Evolutionary conservation across 176 grass and related monocot genomes (phyloP).

Genomic region (maize (Zea mays)): DNA sequence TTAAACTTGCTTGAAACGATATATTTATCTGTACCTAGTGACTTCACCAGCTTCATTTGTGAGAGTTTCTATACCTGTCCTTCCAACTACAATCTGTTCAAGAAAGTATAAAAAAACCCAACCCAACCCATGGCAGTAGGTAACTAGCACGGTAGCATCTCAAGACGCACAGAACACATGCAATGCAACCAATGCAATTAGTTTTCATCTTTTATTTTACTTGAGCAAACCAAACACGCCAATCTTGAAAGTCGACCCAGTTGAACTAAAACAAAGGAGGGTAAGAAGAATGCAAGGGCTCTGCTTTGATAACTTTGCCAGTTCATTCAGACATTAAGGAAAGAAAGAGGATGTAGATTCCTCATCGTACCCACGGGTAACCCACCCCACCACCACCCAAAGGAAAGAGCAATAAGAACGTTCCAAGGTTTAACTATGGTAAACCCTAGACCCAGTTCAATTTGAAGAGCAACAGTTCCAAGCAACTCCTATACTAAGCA

Average conservation of each 20-base stretch:
- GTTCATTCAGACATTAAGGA: neutral
- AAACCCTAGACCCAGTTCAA: conserved; percentile 30
- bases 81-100: conserved; percentile 92
- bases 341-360: neutral
- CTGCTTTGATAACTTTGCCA: neutral
- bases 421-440: neutral
- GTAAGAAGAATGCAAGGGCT: neutral
- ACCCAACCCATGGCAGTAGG: neutral
- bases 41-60: conserved; percentile 95
- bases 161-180: neutral
- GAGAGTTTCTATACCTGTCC: conserved; percentile 85
- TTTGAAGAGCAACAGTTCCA: neutral
- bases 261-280: neutral
- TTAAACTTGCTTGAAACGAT: neutral
- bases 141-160: conserved; percentile 8
- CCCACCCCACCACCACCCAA: too few species aligned
- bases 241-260: neutral
- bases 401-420: neutral
- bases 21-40: conserved; percentile 59
- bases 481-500: neutral
- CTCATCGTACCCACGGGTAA: too few species aligned
- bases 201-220: neutral
- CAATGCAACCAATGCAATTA: neutral
- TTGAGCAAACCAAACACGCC: neutral
- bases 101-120: conserved; percentile 37